Conservation (phyloP, 176 grass and related monocot genomes). For the Oryza officinalis region DNA sequence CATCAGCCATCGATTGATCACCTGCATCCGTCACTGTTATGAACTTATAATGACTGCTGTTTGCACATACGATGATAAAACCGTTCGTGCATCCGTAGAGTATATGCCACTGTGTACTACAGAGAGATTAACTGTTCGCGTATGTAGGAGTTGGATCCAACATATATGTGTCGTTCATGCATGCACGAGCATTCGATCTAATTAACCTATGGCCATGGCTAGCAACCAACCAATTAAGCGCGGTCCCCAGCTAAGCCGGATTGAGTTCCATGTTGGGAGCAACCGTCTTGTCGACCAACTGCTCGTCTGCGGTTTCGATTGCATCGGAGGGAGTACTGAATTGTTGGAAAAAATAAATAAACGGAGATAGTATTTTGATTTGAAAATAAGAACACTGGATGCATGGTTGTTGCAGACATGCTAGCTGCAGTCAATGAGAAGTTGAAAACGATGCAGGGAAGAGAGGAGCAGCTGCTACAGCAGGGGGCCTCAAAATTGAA, state of each 20-base stretch:
- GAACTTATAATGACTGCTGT: not conserved
- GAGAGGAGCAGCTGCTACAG: not conserved
- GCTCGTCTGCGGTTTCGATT: conserved; percentile 5
- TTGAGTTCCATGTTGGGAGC: not conserved
- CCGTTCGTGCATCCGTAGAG: not conserved
- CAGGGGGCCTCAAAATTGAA: conserved; percentile 3
- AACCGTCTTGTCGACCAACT: not conserved
- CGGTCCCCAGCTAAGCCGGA: not conserved
- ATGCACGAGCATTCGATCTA: not conserved
- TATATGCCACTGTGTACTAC: too few species aligned
- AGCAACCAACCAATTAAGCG: not conserved
- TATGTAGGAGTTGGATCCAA: not conserved
- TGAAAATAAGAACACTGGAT: not conserved
- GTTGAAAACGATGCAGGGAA: not conserved
- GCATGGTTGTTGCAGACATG: not conserved
- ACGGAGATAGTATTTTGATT: too few species aligned
- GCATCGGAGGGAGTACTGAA: not conserved
- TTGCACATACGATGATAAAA: conserved; percentile 6
- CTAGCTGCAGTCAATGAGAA: not conserved
- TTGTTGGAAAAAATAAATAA: too few species aligned
- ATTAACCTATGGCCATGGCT: not conserved
- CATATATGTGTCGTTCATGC: too few species aligned
- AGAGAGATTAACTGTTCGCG: not conserved
- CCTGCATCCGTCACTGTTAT: not conserved
- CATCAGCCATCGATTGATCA: not conserved